Base-by-base conservation (phyloP, 2,329 filamentous ascomycete species). In the Lasiodiplodia sp. region DNA sequence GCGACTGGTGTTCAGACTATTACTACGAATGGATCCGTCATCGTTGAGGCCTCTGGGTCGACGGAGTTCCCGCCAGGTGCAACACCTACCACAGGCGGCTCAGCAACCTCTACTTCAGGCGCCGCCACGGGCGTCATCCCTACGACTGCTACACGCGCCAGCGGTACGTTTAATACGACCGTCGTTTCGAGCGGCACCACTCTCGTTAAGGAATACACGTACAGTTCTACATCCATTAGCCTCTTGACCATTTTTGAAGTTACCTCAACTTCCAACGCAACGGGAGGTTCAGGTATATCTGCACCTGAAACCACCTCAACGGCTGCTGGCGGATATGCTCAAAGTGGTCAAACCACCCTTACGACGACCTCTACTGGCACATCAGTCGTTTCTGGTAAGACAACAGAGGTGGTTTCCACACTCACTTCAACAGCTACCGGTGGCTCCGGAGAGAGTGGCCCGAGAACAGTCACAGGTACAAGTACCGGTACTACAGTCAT, bases 241-340 rank as follows among this genome's bases (percentile, higher is more conserved):
- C 55, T 67, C n/a, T 11, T 67, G 53, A 67, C 55, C 28, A 23
- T 63, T 25, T 47, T 63, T n/a, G 55, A 37, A 25, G 57, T 25
- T 16, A 53, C 56, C 18, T 68, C 66, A n/a, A 37, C 28, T 18
- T 34, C 34, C 14, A 71, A 70, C 21, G 70, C 71, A 18, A 75
- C 72, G 12, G 71, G 71, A 4, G 56, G 68, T 14, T 53, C 40
- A 38, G 70, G 71, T 4, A 63, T 72, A 1, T 60, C 71, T 51
- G n/a, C 57, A 16, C 49, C 66, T 34, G 31, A 49, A 11, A 18
- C 47, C 31, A 44, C 49, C 16, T 44, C 66, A 25, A 63, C 66
- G 14, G 66, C 52, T 25, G 23, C 60, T 21, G 44, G 60, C 18
- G 60, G 60, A 11, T 52, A 44, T 2, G 34, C 40, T 49, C 44